A percentile compares a stretch with the other conserved stretches of the same genome.
Conservation (phyloP, 345 rosid genomes). For the Gossypium australe region DNA sequence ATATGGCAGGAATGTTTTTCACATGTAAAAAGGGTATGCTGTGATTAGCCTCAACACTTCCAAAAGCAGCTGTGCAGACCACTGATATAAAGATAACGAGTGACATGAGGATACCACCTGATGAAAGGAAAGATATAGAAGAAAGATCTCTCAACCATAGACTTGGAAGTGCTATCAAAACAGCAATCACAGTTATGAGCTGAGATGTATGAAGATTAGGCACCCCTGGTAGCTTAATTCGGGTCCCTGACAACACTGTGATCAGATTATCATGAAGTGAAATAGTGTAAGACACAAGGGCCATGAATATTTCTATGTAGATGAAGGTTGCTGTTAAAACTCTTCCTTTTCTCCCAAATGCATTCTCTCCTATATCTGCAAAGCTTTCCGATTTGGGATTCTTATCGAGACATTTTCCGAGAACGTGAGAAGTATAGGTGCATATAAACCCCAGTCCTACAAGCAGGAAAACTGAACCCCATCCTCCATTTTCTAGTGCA, state of each 20-base stretch:
- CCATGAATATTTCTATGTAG: conserved; percentile 71
- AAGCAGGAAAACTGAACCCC: conserved; percentile 57
- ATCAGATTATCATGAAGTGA: conserved; percentile 70
- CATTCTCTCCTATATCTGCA: conserved; percentile 55
- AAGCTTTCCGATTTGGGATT: conserved; percentile 59
- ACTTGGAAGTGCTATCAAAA: conserved; percentile 61
- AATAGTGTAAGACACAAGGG: conserved; percentile 74
- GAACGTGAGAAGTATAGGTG: conserved; percentile 55
- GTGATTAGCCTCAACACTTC: conserved; percentile 35
- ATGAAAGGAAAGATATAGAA: conserved; percentile 67
- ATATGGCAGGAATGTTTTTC: conserved; percentile 50
- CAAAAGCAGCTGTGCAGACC: conserved; percentile 45
- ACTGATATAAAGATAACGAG: conserved; percentile 53
- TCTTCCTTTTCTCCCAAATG: conserved; percentile 52
- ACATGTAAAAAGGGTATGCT: conserved; percentile 41
- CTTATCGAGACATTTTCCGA: conserved; percentile 61
- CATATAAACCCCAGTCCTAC: conserved; percentile 44
- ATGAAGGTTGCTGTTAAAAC: conserved; percentile 42
- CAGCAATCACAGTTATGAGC: conserved; percentile 47
- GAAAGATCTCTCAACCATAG: conserved; percentile 70
- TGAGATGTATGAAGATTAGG: conserved; percentile 37
- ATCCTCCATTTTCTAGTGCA: conserved; percentile 66
- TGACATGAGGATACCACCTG: conserved; percentile 71
- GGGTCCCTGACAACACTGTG: conserved; percentile 38
- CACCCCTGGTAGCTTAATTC: conserved; percentile 15